Base-by-base conservation (phyloP, 148 eudicot species). In the Tetragonia tetragonoides region DNA sequence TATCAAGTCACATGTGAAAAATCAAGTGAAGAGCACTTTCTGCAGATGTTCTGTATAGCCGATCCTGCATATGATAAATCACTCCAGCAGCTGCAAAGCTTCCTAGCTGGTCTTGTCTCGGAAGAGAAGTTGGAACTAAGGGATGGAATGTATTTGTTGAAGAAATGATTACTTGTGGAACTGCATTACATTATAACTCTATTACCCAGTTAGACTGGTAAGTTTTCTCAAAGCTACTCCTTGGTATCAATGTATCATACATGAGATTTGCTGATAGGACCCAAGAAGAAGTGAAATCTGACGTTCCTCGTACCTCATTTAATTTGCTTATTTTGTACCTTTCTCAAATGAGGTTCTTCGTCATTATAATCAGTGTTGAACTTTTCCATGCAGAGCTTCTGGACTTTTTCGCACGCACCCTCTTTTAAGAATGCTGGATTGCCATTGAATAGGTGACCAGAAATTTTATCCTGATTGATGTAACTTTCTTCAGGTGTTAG, bases 11-110 rank as follows among this genome's bases (percentile, higher is more conserved):
- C 75, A 57, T 37, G 8, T 47, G 37, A 21, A 64, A 73, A 64
- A 54, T 82, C 73, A 76, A 37, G 70, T 54, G 24, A 42, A 73
- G 28, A 68, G 41, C 37, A 72, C 24, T 78, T 69, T 24, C 38
- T 85, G 84, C 93, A 95, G 99, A 93, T 93, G 93, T 95, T 95
- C 74, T 91, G 97, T 74, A 73, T 86, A 24, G 92, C 92, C 61
- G 97, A 95, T 83, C 97, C 97, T 70, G 15, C 85, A 41, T 95
- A 95, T 82, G 97, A 93, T 87, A 95, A 95, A 83, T 91, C 99
- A 73, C 92, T 95, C 80, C 99, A 93, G 78, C 97, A 95, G 84
- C 86, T 95, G 73, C 97, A 93, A 79, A 87, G 91, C 88, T 95
- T 95, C 85, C 87, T 95, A 84, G 86, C 88, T 41, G 99, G 97